Evolutionary conservation across 2,329 filamentous ascomycete genomes (phyloP).

Genomic region (Zymoseptoria tritici): DNA sequence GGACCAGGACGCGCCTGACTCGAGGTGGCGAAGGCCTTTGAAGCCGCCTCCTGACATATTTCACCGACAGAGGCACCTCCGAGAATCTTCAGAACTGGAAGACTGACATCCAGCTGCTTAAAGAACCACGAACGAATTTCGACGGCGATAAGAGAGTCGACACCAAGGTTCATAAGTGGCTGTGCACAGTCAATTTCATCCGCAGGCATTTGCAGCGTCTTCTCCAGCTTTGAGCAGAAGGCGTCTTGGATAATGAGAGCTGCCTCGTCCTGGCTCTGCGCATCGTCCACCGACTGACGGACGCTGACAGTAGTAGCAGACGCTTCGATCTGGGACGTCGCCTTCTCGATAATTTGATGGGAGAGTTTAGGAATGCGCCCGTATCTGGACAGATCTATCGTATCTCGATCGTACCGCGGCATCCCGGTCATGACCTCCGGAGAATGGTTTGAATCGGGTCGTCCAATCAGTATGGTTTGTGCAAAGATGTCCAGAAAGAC

Average conservation of each 20-base stretch:
- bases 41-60: constrained; percentile 11
- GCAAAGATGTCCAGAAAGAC: constrained; percentile 48
- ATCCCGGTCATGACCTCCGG: constrained; percentile 12
- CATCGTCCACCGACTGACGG: constrained; percentile 7
- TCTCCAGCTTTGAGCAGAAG: constrained; percentile 10
- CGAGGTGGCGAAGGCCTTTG: constrained; percentile 5
- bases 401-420: constrained; percentile 10
- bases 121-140: constrained; percentile 43
- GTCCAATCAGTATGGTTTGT: constrained; percentile 37
- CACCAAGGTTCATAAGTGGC: constrained; percentile 27
- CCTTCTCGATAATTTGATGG: constrained; percentile 12
- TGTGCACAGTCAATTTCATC: constrained; percentile 7
- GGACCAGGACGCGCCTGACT: background rate
- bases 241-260: constrained; percentile 9
- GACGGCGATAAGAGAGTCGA: constrained; percentile 36
- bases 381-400: constrained; percentile 8
- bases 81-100: constrained; percentile 41
- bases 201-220: constrained; percentile 12
- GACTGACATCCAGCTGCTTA: constrained; percentile 39
- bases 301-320: constrained; percentile 2
- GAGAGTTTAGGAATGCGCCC: constrained; percentile 12
- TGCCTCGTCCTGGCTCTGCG: constrained; percentile 7
- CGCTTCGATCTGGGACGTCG: background rate
- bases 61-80: constrained; percentile 9
- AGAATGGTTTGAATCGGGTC: constrained; percentile 9